A percentile compares a stretch with the other conserved stretches of the same genome.
Evolutionary conservation across 768 basidiomycete genomes (phyloP).

Genomic region (Paxillus ammoniavirescens): DNA sequence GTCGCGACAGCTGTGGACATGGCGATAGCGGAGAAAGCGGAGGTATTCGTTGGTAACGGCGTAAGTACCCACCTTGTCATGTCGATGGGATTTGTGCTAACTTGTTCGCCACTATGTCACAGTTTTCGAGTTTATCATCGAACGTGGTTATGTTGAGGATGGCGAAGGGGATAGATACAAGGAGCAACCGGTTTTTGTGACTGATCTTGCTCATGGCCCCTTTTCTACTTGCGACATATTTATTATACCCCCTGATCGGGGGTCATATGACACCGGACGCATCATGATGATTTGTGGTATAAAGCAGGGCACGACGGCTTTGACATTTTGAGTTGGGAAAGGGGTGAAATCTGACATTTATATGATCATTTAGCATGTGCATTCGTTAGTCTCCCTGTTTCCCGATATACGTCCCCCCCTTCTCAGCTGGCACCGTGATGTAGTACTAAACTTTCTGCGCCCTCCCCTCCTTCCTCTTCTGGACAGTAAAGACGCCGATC

Average conservation of each 20-base stretch:
- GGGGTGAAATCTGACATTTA: too few relatives aligned
- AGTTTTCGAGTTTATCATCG: slow-evolving; percentile 50
- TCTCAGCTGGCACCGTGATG: too few relatives aligned
- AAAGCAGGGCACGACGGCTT: too few relatives aligned
- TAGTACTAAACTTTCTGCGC: too few relatives aligned
- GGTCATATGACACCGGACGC: too few relatives aligned
- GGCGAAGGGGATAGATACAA: slow-evolving; percentile 40
- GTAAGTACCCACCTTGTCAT: slow-evolving; percentile 34
- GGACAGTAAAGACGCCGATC: too few relatives aligned
- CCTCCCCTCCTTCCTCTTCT: too few relatives aligned
- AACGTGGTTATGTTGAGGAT: slow-evolving; percentile 49
- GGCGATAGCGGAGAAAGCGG: slow-evolving; percentile 55
- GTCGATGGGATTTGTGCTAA: not conserved
- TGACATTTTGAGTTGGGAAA: too few relatives aligned
- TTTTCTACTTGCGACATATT: not conserved
- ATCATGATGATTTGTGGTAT: too few relatives aligned
- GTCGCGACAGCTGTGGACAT: slow-evolving; percentile 58
- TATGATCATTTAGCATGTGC: too few relatives aligned
- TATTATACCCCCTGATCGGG: not conserved
- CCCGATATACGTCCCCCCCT: too few relatives aligned
- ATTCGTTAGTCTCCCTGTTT: too few relatives aligned
- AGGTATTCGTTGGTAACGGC: slow-evolving; percentile 63
- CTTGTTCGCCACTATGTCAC: not conserved
- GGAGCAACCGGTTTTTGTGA: slow-evolving; percentile 44
- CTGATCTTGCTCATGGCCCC: not conserved